These are phyloP conservation scores for Barnettozyma wickerhamii DNA, from an alignment of 805 yeast species.

Conservation along the genomic window DNA sequence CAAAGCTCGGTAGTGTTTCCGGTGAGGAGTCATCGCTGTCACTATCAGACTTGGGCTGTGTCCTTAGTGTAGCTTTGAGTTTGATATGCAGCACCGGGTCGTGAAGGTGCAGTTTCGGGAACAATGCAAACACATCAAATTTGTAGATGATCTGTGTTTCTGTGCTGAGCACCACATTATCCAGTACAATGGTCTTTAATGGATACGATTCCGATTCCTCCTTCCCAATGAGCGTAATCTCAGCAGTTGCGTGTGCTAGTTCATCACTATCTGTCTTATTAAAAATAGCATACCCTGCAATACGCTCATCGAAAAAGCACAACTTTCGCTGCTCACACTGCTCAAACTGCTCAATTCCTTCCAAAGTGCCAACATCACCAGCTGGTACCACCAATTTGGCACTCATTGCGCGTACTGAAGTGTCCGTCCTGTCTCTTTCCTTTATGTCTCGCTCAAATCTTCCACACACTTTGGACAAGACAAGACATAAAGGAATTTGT, in stretches of 20 bases:
- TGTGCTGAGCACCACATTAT: not conserved
- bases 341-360: not conserved
- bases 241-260: not conserved
- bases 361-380: not conserved
- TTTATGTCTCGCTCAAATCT: too few relatives aligned
- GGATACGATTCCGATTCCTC: not conserved
- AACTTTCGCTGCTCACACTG: not conserved
- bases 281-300: constrained; percentile 11
- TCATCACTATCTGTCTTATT: constrained; percentile 1
- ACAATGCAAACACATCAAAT: constrained; percentile 15
- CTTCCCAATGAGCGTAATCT: not conserved
- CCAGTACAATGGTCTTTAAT: not conserved
- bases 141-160: constrained; percentile 7
- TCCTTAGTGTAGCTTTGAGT: constrained; percentile 3
- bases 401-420: not conserved
- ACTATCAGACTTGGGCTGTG: not conserved
- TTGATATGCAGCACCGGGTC: constrained; percentile 15
- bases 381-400: not conserved
- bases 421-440: too few relatives aligned
- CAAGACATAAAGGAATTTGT: too few relatives aligned
- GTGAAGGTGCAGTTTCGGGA: constrained; percentile 21
- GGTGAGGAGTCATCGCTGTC: not conserved
- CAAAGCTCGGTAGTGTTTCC: constrained; percentile 1
- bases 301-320: constrained; percentile 13
- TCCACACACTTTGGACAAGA: too few relatives aligned